Base-by-base conservation (phyloP, 805 yeast genomes). In the Torulaspora maleeae region DNA sequence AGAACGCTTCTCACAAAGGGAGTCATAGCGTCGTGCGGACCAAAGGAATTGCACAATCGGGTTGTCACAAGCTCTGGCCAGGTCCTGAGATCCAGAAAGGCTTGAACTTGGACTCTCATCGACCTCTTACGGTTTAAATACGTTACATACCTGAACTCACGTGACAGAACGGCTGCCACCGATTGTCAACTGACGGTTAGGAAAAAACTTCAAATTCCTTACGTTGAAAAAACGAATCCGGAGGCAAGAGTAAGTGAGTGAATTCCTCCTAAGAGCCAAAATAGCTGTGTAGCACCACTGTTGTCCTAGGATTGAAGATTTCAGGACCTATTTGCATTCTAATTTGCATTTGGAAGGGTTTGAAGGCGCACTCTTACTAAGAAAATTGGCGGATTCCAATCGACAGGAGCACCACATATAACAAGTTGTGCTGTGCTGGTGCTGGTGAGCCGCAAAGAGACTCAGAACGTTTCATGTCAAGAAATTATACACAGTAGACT, bases 1-100 rank as follows among this genome's bases (percentile, higher is more conserved):
- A 79, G 97, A 61, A 78, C 80, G 29, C 75, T 93, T 51, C 45
- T 56, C 22, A 86, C 95, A 47, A 83, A 87, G 67, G 99, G 99
- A 38, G 90, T 93, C n/a, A 82, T 93, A 60, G 99, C 98, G 7
- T 82, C 93, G 5, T 61, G 66, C 47, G 66, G 68, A 7, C 61
- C 65, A 7, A 41, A 48, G 4, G 43, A 43, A 6, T 45, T 65
- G 9, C 70, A 66, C 41, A 51, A 51, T 3, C 36, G 41, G 17
- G 47, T 63, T 1, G 66, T 64, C 3, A 27, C 45, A 4, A 53
- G 58, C 3, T 61, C 68, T 1, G 41, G 51, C 16, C 45, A 48
- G 15, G 59, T 60, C 5, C 55, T 63, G 28, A 27, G 30, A 1
- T 37, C 55, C n/a, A 56, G 64, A 51, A 36, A 27, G 5, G 30